Percentiles rank a stretch among this genome's conserved stretches.
phyloP scores from a whole-genome alignment of 2,329 filamentous ascomycete genomes.

The Dryadomyces quercivorus region DNA sequence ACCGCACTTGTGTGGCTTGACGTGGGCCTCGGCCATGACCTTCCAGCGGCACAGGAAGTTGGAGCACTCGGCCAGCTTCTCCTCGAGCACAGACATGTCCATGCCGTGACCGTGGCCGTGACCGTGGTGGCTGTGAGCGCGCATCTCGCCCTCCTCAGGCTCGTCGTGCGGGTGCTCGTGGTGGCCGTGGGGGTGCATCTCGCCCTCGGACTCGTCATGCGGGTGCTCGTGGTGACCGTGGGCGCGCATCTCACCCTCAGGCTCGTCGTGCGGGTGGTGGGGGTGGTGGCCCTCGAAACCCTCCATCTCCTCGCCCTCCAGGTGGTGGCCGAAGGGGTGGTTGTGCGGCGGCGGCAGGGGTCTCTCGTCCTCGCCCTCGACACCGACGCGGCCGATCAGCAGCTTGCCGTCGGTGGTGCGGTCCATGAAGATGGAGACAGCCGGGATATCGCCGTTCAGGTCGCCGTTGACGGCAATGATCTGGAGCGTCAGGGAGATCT shows the following conservation, averaged over 20 bases:
- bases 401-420: conserved; percentile 43
- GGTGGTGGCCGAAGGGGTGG: not conserved
- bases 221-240: too few species aligned
- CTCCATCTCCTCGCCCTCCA: not conserved
- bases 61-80: conserved; percentile 22
- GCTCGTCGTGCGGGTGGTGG: not conserved
- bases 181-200: not conserved
- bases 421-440: conserved; percentile 49
- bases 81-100: conserved; percentile 7
- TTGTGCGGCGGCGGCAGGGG: conserved; percentile 4
- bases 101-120: not conserved
- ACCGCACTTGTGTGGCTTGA: conserved; percentile 17
- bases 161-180: not conserved
- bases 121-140: not conserved
- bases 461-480: conserved; percentile 47
- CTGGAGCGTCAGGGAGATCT: conserved; percentile 40
- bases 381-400: conserved; percentile 36
- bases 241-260: too few species aligned
- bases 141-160: not conserved
- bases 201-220: not conserved
- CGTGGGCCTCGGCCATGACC: conserved; percentile 32
- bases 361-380: conserved; percentile 17
- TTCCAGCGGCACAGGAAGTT: conserved; percentile 44
- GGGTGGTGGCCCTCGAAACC: not conserved
- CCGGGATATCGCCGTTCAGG: conserved; percentile 41